These are phyloP conservation scores for Colletotrichum horii DNA, from an alignment of 2,329 filamentous ascomycete species.

Conservation along the genomic window DNA sequence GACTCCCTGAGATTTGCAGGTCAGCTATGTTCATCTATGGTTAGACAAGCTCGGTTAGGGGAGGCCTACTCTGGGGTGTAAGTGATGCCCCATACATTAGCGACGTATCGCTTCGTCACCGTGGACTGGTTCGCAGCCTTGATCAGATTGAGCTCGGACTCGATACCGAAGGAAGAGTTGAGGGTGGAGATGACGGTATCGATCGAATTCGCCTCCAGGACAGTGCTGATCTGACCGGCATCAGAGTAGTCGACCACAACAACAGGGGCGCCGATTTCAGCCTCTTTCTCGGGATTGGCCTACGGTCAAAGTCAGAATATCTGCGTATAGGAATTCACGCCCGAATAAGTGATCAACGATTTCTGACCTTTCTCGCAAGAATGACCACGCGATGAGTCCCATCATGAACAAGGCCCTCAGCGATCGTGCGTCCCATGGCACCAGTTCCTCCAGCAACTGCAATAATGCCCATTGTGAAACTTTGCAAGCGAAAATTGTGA, in stretches of 20 bases:
- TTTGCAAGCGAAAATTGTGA: too few species aligned
- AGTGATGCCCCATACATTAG: conserved; percentile 42
- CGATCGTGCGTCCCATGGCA: conserved; percentile 46
- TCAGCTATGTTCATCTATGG: conserved; percentile 1
- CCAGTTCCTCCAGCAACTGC: conserved; percentile 52
- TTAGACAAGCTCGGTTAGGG: neutral
- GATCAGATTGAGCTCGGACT: conserved; percentile 45
- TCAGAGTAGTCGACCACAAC: conserved; percentile 31
- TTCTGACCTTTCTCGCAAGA: conserved; percentile 30
- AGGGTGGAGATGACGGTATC: conserved; percentile 50
- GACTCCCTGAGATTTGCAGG: conserved; percentile 30
- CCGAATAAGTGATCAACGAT: neutral
- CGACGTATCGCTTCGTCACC: conserved; percentile 43
- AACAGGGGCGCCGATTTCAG: conserved; percentile 25
- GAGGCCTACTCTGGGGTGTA: neutral
- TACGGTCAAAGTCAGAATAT: neutral
- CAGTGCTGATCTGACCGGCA: conserved; percentile 20
- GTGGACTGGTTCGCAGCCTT: conserved; percentile 42
- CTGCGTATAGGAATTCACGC: conserved; percentile 34
- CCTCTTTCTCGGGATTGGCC: conserved; percentile 13
- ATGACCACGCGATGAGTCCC: conserved; percentile 42
- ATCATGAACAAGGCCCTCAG: conserved; percentile 42
- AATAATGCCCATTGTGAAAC: conserved; percentile 26
- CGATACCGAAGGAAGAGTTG: conserved; percentile 29
- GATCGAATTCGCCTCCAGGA: conserved; percentile 40